phyloP scores from a whole-genome alignment of 208 protist genomes.

The Phytomonas sp. region DNA sequence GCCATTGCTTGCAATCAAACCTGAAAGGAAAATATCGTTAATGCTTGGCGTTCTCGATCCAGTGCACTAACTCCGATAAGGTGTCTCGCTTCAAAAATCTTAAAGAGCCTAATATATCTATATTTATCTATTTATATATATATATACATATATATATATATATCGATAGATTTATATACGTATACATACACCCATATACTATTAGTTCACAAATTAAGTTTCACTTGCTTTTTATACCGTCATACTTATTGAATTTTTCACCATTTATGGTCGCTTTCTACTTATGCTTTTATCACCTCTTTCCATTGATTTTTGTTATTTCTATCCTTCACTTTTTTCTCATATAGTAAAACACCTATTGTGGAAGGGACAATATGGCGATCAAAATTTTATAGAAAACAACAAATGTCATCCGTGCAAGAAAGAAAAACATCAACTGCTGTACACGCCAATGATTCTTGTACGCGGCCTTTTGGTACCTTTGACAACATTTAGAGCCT shows the following conservation, averaged over 20 bases:
- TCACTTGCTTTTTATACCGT: neutral
- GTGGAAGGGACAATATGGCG: neutral
- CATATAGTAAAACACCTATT: neutral
- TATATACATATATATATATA: constrained; percentile 17
- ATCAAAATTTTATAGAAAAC: neutral
- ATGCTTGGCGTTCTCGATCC: neutral
- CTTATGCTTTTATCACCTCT: neutral
- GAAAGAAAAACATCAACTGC: neutral
- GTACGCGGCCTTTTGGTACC: neutral
- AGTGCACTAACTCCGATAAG: neutral
- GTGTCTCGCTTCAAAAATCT: constrained; percentile 1
- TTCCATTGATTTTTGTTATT: neutral
- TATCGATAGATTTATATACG: constrained; percentile 4
- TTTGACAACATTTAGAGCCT: neutral
- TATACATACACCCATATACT: constrained; percentile 2
- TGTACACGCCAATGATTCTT: neutral
- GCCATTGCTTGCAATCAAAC: no score
- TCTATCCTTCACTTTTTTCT: neutral
- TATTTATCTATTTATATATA: constrained; percentile 10
- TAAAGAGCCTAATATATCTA: neutral
- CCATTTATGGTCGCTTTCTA: neutral
- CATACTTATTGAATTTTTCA: neutral
- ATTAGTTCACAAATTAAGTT: constrained; percentile 3
- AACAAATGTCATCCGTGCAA: neutral
- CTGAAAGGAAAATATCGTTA: no score